These are phyloP conservation scores for Tulasnella sp. DNA, from an alignment of 768 basidiomycete species.

Conservation along the genomic window DNA sequence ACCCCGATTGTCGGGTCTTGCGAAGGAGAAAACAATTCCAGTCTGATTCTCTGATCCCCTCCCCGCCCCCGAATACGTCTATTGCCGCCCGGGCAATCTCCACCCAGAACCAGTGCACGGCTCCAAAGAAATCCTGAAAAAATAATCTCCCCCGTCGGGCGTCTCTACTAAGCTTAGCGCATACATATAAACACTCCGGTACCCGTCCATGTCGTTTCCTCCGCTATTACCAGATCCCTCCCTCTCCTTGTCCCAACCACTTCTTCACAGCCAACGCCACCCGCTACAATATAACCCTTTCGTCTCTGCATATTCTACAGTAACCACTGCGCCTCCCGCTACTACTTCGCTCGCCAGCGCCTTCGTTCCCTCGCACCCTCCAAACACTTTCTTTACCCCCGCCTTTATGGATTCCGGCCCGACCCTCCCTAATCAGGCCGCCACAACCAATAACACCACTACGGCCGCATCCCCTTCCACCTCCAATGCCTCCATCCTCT, in stretches of 20 bases:
- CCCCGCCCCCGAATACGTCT: constrained; percentile 5
- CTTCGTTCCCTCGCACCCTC: constrained; percentile 8
- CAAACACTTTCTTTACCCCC: constrained; percentile 1
- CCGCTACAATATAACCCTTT: background rate
- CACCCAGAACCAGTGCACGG: constrained; percentile 15
- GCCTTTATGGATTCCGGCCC: constrained; percentile 8
- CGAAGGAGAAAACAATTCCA: constrained; percentile 5
- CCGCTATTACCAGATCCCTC: constrained; percentile 11
- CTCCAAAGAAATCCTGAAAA: constrained; percentile 2
- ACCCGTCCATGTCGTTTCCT: background rate
- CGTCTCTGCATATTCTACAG: background rate
- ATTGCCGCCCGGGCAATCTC: constrained; percentile 11
- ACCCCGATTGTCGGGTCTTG: background rate
- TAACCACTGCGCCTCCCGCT: background rate
- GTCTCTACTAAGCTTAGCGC: background rate
- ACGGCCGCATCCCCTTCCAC: constrained; percentile 8
- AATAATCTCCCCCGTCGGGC: constrained; percentile 6
- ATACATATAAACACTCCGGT: background rate
- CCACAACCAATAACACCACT: background rate
- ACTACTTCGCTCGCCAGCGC: constrained; percentile 1
- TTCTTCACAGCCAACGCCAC: background rate
- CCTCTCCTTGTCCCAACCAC: constrained; percentile 6
- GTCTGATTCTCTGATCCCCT: background rate
- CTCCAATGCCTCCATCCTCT: constrained; percentile 1
- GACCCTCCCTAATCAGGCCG: background rate